phyloP scores from a whole-genome alignment of 148 eudicot genomes.

The Fagopyrum esculentum region DNA sequence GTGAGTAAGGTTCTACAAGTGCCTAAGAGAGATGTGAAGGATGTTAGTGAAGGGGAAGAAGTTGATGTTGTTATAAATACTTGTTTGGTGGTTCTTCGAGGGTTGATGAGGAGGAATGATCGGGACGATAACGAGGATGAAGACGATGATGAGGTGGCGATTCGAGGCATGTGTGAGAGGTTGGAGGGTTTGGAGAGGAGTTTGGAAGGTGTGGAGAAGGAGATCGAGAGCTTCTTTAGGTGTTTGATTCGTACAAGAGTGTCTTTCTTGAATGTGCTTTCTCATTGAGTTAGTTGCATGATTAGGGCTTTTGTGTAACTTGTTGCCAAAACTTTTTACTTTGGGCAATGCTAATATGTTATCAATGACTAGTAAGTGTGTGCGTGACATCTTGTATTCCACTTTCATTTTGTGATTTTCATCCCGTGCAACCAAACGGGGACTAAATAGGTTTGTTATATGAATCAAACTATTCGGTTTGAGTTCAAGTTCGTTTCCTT shows the following conservation, averaged over 20 bases:
- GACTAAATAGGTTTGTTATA: no score
- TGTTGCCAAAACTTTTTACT: not conserved
- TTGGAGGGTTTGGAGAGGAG: conserved; percentile 13
- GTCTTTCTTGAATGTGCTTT: conserved; percentile 12
- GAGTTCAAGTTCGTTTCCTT: no score
- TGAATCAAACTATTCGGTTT: no score
- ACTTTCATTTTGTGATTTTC: no score
- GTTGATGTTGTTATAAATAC: conserved; percentile 5
- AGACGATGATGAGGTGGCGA: conserved; percentile 5
- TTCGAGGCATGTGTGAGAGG: conserved; percentile 11
- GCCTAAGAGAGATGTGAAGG: not conserved
- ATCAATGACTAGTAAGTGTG: not conserved
- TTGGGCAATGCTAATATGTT: not conserved
- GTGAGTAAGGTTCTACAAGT: not conserved
- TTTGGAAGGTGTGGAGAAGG: conserved; percentile 8
- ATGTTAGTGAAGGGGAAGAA: not conserved
- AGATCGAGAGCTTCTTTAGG: conserved; percentile 13
- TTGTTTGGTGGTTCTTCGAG: not conserved
- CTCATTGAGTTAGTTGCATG: not conserved
- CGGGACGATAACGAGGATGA: not conserved
- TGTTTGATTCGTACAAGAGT: conserved; percentile 12
- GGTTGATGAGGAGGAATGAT: not conserved
- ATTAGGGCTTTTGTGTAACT: conserved; percentile 1
- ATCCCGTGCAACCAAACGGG: no score
- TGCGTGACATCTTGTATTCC: not conserved